Conservation (phyloP, 495 filamentous ascomycete species). For the Xylaria telfairii region DNA sequence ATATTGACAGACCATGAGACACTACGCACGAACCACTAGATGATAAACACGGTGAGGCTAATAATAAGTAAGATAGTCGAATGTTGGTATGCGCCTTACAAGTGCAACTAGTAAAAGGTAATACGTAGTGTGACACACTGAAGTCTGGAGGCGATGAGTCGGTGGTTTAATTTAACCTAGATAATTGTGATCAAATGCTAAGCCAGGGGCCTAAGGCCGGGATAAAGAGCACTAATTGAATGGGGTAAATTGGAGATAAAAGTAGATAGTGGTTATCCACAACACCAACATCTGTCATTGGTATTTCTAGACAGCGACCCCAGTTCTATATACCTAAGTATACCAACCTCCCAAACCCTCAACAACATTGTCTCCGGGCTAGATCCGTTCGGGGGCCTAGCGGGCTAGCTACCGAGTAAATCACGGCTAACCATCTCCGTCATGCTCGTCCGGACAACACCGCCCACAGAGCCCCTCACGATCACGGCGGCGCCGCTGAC, state of each 20-base stretch:
- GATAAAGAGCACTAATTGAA: constrained; percentile 1
- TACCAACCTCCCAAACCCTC: neutral
- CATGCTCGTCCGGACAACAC: constrained; percentile 39
- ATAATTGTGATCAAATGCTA: neutral
- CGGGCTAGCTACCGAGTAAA: neutral
- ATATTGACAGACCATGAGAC: neutral
- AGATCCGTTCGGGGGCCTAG: neutral
- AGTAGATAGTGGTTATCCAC: neutral
- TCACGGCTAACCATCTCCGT: neutral
- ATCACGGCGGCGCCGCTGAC: constrained; percentile 67
- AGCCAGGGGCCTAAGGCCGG: neutral
- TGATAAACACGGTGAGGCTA: neutral
- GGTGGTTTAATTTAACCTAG: neutral
- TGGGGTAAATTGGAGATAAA: neutral
- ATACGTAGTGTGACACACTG: neutral
- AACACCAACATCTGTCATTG: neutral
- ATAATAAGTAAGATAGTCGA: neutral
- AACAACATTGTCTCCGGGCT: neutral
- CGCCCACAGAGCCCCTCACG: constrained; percentile 31
- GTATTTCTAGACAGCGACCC: neutral
- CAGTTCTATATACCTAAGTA: neutral
- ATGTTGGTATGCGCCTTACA: neutral
- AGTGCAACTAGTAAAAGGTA: neutral
- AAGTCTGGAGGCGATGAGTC: neutral
- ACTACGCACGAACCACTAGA: neutral